These are phyloP conservation scores for sweet orange (Citrus sinensis) DNA, from an alignment of 345 rosid species.

Conservation along the genomic window DNA sequence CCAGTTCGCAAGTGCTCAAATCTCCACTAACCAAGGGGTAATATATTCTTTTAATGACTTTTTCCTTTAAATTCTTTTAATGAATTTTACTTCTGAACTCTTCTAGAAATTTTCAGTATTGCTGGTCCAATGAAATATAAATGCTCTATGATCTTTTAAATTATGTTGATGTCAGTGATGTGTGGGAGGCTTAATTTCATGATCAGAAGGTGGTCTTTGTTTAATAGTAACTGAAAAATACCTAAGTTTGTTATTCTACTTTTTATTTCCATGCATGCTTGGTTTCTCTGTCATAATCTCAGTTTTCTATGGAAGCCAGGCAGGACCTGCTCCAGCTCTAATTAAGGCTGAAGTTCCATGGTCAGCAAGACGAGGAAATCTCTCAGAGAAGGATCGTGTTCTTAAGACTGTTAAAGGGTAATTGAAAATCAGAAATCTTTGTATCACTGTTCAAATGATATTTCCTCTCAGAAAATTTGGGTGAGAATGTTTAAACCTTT, in stretches of 20 bases:
- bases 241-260: background rate
- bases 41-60: background rate
- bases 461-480: background rate
- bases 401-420: constrained; percentile 80
- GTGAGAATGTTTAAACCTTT: background rate
- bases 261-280: constrained; percentile 1
- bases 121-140: background rate
- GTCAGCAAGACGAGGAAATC: constrained; percentile 54
- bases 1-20: constrained; percentile 38
- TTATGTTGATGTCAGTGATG: background rate
- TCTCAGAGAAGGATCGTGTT: constrained; percentile 56
- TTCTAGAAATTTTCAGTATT: background rate
- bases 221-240: background rate
- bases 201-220: background rate
- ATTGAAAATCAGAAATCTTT: constrained; percentile 1
- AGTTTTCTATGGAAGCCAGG: constrained; percentile 34
- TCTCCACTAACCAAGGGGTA: constrained; percentile 56
- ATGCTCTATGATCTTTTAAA: background rate
- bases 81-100: background rate
- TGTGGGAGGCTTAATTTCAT: background rate
- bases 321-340: constrained; percentile 53
- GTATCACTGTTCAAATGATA: background rate
- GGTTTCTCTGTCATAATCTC: background rate
- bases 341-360: constrained; percentile 76
- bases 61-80: too few relatives aligned